Evolutionary conservation across 2,329 filamentous ascomycete genomes (phyloP).

Genomic region (Nigrospora oryzae): DNA sequence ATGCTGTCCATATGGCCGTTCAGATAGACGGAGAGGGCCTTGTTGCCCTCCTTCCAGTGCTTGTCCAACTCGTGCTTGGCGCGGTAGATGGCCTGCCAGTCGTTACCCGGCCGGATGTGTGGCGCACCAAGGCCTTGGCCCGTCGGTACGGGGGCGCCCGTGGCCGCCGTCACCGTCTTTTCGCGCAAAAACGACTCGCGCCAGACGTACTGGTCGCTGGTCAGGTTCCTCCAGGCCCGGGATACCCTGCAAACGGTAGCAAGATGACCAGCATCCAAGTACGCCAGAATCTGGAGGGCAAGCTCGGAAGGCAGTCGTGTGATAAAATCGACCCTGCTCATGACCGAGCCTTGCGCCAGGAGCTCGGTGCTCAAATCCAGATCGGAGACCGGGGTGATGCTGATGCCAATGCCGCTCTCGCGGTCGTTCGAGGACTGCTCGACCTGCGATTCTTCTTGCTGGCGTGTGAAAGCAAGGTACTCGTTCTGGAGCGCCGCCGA

Average conservation of each 20-base stretch:
- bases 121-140: constrained; percentile 52
- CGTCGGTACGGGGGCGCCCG: constrained; percentile 40
- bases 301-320: constrained; percentile 46
- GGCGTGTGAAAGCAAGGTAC: constrained; percentile 23
- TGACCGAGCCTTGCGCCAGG: constrained; percentile 25
- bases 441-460: constrained; percentile 34
- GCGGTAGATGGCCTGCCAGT: constrained; percentile 82
- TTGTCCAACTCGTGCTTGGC: constrained; percentile 67
- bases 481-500: constrained; percentile 53
- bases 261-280: constrained; percentile 45
- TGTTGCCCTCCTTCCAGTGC: constrained; percentile 69
- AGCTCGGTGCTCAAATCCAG: constrained; percentile 19
- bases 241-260: constrained; percentile 41
- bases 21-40: constrained; percentile 73
- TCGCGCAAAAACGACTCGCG: constrained; percentile 54
- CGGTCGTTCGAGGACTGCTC: constrained; percentile 46
- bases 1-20: constrained; percentile 93
- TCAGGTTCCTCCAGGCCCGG: constrained; percentile 36
- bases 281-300: constrained; percentile 47
- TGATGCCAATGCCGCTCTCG: constrained; percentile 58
- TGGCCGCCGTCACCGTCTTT: constrained; percentile 53
- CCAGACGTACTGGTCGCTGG: constrained; percentile 52
- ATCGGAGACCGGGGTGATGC: constrained; percentile 33
- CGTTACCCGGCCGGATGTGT: constrained; percentile 47
- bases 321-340: constrained; percentile 48